These are phyloP conservation scores for Mucuna pruriens DNA, from an alignment of 306 rosid species.

Conservation along the genomic window DNA sequence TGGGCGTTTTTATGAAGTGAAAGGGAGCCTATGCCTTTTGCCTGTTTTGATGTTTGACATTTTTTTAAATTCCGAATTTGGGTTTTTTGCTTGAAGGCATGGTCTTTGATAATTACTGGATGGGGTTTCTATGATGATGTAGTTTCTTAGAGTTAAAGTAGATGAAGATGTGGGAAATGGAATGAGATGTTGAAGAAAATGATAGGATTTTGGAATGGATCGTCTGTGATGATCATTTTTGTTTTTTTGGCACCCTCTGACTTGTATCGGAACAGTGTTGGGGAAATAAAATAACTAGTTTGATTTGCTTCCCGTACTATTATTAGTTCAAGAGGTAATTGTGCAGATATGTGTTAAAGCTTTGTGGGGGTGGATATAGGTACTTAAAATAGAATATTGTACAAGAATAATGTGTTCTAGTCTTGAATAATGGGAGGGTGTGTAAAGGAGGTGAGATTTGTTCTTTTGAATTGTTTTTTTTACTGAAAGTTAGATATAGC, in stretches of 20 bases:
- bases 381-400: not conserved
- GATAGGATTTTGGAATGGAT: slow-evolving; percentile 15
- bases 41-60: not conserved
- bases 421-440: slow-evolving; percentile 23
- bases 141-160: slow-evolving; percentile 23
- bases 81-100: not conserved
- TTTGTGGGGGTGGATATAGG: not conserved
- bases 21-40: not conserved
- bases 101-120: slow-evolving; percentile 16
- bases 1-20: not conserved
- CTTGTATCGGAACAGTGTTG: slow-evolving; percentile 13
- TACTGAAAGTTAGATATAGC: slow-evolving; percentile 32
- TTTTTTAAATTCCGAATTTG: not conserved
- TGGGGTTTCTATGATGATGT: slow-evolving; percentile 21
- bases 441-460: slow-evolving; percentile 7
- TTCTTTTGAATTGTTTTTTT: slow-evolving; percentile 40
- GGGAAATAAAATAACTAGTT: slow-evolving; percentile 12
- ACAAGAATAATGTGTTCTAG: slow-evolving; percentile 4
- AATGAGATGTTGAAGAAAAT: not conserved
- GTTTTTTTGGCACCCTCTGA: not conserved
- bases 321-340: slow-evolving; percentile 21
- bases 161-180: slow-evolving; percentile 22
- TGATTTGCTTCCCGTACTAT: slow-evolving; percentile 5
- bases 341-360: slow-evolving; percentile 8
- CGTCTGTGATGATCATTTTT: slow-evolving; percentile 8